Evolutionary conservation across 768 basidiomycete species (phyloP).

Genomic region (Boletus reticulatus): DNA sequence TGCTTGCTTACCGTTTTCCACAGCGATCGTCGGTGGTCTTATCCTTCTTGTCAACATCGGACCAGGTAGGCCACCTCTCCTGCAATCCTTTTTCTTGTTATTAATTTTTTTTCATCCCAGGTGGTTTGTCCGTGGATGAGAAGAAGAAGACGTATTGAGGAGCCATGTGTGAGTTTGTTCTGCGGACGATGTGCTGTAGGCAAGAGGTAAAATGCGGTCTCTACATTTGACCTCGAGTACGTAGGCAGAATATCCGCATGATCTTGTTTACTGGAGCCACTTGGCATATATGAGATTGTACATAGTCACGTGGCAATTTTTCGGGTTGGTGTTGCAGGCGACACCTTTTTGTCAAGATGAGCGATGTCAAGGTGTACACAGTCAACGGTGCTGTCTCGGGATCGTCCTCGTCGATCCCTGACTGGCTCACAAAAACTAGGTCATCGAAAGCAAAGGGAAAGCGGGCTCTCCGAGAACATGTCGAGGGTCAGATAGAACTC

Average conservation of each 20-base stretch:
- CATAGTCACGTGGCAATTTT: conserved; percentile 18
- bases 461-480: conserved; percentile 63
- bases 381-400: conserved; percentile 90
- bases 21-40: conserved; percentile 94
- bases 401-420: conserved; percentile 88
- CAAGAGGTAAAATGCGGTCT: conserved; percentile 9
- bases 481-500: conserved; percentile 85
- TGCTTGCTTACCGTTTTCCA: conserved; percentile 8
- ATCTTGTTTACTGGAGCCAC: conserved; percentile 12
- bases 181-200: background rate
- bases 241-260: conserved; percentile 16
- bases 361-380: conserved; percentile 82
- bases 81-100: background rate
- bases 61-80: conserved; percentile 55
- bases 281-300: background rate
- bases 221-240: conserved; percentile 13
- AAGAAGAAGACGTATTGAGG: conserved; percentile 92
- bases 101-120: conserved; percentile 37
- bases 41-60: conserved; percentile 98
- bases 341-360: conserved; percentile 17
- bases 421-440: conserved; percentile 84
- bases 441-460: conserved; percentile 54
- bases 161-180: background rate
- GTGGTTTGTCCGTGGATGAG: conserved; percentile 96
- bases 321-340: too few species aligned